These are phyloP conservation scores for Ophiostoma ips DNA, from an alignment of 2,329 filamentous ascomycete species.

Conservation along the genomic window DNA sequence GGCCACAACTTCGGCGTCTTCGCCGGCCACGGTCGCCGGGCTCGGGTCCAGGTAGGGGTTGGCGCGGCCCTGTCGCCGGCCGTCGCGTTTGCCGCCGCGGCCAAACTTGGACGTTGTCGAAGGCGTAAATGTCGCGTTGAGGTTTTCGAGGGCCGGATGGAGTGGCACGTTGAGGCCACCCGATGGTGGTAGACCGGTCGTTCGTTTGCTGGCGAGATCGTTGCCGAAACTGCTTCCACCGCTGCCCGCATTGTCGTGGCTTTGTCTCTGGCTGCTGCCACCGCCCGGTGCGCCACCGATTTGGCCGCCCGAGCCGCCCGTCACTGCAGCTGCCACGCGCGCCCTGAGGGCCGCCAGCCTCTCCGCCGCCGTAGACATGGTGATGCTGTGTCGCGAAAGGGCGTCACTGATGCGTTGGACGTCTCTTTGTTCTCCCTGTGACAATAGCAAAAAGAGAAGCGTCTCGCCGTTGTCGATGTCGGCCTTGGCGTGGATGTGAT, in stretches of 20 bases:
- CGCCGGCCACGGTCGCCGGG: slow-evolving; percentile 34
- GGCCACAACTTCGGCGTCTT: slow-evolving; percentile 47
- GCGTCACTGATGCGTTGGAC: no score
- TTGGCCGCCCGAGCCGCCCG: slow-evolving; percentile 6
- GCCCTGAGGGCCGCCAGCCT: slow-evolving; percentile 66
- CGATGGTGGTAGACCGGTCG: slow-evolving; percentile 11
- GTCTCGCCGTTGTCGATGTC: no score
- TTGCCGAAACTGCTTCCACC: slow-evolving; percentile 29
- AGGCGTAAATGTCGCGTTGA: slow-evolving; percentile 35
- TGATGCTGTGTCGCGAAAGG: not conserved
- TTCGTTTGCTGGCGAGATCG: slow-evolving; percentile 6
- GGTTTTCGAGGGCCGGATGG: slow-evolving; percentile 57
- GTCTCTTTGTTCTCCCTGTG: no score
- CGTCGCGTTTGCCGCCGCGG: slow-evolving; percentile 8
- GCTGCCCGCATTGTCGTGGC: not conserved
- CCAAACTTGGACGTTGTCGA: slow-evolving; percentile 17
- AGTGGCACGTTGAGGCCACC: slow-evolving; percentile 64
- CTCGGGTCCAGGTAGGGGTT: slow-evolving; percentile 78
- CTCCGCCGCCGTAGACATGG: slow-evolving; percentile 33
- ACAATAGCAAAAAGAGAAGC: no score
- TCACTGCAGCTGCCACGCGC: slow-evolving; percentile 59
- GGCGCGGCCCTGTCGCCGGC: slow-evolving; percentile 4
- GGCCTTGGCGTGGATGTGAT: no score
- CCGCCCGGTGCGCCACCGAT: not conserved
- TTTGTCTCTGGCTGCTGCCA: not conserved